These are phyloP conservation scores for Paracoccidioides brasiliensis DNA, from an alignment of 2,329 filamentous ascomycete species.

Conservation along the genomic window DNA sequence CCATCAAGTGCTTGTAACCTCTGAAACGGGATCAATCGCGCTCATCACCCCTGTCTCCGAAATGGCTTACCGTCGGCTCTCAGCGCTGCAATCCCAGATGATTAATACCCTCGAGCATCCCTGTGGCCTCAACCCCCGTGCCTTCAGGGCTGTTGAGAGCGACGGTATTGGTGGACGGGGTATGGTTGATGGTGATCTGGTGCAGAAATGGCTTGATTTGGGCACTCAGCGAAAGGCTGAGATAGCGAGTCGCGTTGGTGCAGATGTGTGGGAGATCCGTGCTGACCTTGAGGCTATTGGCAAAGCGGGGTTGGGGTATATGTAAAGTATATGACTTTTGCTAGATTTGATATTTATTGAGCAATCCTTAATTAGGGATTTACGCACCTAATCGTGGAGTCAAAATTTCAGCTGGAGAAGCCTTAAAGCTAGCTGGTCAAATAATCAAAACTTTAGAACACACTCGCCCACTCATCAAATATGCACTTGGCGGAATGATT, in stretches of 20 bases:
- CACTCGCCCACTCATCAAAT: too few relatives aligned
- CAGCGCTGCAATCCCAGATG: conserved; percentile 68
- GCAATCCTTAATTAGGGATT: neutral
- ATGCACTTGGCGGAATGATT: too few relatives aligned
- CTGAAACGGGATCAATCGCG: conserved; percentile 61
- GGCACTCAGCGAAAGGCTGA: conserved; percentile 58
- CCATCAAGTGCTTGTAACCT: conserved; percentile 54
- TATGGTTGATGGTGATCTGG: conserved; percentile 64
- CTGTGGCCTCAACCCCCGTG: conserved; percentile 71
- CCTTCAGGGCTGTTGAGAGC: conserved; percentile 50
- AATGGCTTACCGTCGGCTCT: conserved; percentile 67
- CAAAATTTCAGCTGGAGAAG: neutral
- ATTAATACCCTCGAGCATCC: conserved; percentile 61
- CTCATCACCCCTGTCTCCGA: conserved; percentile 68
- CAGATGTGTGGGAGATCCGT: conserved; percentile 52
- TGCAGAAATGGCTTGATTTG: conserved; percentile 64
- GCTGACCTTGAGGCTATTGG: conserved; percentile 54
- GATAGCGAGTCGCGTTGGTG: conserved; percentile 60
- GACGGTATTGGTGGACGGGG: conserved; percentile 42
- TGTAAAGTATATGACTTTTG: conserved; percentile 14
- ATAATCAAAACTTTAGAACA: too few relatives aligned
- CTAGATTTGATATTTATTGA: neutral
- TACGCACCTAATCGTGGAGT: too few relatives aligned
- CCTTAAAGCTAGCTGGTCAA: too few relatives aligned
- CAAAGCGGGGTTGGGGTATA: conserved; percentile 47